These are phyloP conservation scores for Alternaria infectoria DNA, from an alignment of 2,329 filamentous ascomycete species.

Conservation along the genomic window DNA sequence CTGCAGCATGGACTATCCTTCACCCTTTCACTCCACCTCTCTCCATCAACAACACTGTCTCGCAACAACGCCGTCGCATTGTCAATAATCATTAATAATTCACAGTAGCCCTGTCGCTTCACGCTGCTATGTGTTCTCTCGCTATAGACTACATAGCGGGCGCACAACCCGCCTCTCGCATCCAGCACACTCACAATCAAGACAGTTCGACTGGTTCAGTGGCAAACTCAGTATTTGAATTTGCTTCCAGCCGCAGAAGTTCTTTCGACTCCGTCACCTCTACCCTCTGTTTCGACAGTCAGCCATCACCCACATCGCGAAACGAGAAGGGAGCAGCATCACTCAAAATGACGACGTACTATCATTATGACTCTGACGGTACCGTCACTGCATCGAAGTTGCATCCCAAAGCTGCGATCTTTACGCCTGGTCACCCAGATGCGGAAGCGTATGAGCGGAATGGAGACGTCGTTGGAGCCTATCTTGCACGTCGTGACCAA, in stretches of 20 bases:
- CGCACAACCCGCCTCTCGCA: neutral
- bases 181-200: neutral
- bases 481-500: constrained; percentile 5
- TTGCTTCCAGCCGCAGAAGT: neutral
- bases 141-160: neutral
- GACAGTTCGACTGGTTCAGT: neutral
- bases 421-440: neutral
- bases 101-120: neutral
- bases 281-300: neutral
- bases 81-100: neutral
- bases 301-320: neutral
- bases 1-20: neutral
- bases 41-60: neutral
- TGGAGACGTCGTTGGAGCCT: constrained; percentile 18
- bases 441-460: neutral
- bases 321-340: neutral
- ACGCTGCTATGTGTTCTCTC: constrained; percentile 3
- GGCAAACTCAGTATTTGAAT: neutral
- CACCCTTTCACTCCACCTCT: neutral
- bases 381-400: neutral
- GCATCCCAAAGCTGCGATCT: neutral
- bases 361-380: constrained; percentile 4
- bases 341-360: constrained; percentile 10
- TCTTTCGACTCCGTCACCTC: neutral
- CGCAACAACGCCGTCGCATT: neutral